Evolutionary conservation across 352 stramenopile genomes (phyloP), one percentile per base, ranked within the genome.

Genomic region (Globisporangium takayamanum): DNA sequence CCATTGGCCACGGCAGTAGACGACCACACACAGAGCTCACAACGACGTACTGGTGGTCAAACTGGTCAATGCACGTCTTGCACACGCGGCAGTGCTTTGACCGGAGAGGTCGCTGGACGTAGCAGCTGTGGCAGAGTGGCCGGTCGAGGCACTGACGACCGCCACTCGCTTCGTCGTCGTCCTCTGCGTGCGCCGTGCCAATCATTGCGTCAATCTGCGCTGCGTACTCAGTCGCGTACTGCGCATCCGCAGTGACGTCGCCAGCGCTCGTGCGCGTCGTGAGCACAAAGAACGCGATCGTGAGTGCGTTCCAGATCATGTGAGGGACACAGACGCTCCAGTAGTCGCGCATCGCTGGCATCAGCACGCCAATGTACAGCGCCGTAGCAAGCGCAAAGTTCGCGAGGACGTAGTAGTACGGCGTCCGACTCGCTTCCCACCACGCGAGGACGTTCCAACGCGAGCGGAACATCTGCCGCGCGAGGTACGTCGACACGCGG

Each of bases 41-140:
- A 41, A 12, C 33, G 8, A 87, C 80, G 67, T 87, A 92, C 84
- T 99, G 95, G 84, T 99, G 97, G 69, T 99, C 97, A 76, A 99
- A 99, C 51, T 97, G 90, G 52, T 97, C 79, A 46, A 98, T 87
- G 53, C 95, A 98, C 26, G 80, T 80, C 65, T 96, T 91, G 78
- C 95, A 98, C 22, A 98, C 80, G 28, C 87, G 83, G 54, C 85
- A 95, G 64, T 95, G 85, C 58, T 95, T 95, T 60, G 83, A 73
- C n/a, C 85, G 77, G 0, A 78, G 62, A 6, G 85, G 85, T 26
- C 84, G 71, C 39, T 92, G 80, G 39, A 95, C 80, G 50, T 89
- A 80, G 60, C 85, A 95, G 3, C 68, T 92, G 65, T 95, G 85
- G 57, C 85, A 95, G 36, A 95, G 62, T n/a, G 83, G 79, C 2